Conservation (phyloP, 768 basidiomycete species). For the Pulveroboletus sp. region DNA sequence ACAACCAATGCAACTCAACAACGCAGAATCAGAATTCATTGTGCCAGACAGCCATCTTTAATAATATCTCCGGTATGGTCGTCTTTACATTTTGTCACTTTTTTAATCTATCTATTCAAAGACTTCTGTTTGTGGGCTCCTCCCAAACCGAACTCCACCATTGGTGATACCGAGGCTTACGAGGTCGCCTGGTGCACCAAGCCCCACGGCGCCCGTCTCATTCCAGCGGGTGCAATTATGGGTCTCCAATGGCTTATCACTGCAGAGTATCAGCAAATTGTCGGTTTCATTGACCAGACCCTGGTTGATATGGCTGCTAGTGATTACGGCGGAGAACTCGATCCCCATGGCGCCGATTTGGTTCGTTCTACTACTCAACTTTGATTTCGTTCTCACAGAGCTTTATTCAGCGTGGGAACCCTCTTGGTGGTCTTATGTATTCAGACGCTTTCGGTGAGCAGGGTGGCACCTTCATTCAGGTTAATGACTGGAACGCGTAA, state of each 20-base stretch:
- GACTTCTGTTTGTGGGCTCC: slow-evolving; percentile 74
- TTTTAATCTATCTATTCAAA: slow-evolving; percentile 32
- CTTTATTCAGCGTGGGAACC: slow-evolving; percentile 63
- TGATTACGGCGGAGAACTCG: slow-evolving; percentile 75
- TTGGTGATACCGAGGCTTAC: slow-evolving; percentile 62
- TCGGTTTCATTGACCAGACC: slow-evolving; percentile 64
- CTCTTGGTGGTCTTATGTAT: slow-evolving; percentile 67
- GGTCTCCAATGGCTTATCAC: slow-evolving; percentile 65
- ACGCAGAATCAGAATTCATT: slow-evolving; percentile 56
- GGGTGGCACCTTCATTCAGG: slow-evolving; percentile 45
- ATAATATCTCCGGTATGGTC: slow-evolving; percentile 41
- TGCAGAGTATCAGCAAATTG: slow-evolving; percentile 51
- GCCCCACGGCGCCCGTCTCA: slow-evolving; percentile 62
- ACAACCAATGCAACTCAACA: slow-evolving; percentile 65
- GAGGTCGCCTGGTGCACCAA: slow-evolving; percentile 73
- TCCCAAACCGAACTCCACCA: slow-evolving; percentile 40
- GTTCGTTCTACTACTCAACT: slow-evolving; percentile 29
- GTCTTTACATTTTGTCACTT: neutral
- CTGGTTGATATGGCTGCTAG: slow-evolving; percentile 43
- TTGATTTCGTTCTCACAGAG: slow-evolving; percentile 8
- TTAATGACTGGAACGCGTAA: slow-evolving; percentile 63
- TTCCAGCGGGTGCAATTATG: slow-evolving; percentile 56
- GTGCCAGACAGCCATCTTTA: slow-evolving; percentile 67
- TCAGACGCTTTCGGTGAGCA: slow-evolving; percentile 47
- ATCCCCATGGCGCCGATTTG: slow-evolving; percentile 68